phyloP scores from a whole-genome alignment of 495 filamentous ascomycete genomes.

The Lophiotrema nucula region DNA sequence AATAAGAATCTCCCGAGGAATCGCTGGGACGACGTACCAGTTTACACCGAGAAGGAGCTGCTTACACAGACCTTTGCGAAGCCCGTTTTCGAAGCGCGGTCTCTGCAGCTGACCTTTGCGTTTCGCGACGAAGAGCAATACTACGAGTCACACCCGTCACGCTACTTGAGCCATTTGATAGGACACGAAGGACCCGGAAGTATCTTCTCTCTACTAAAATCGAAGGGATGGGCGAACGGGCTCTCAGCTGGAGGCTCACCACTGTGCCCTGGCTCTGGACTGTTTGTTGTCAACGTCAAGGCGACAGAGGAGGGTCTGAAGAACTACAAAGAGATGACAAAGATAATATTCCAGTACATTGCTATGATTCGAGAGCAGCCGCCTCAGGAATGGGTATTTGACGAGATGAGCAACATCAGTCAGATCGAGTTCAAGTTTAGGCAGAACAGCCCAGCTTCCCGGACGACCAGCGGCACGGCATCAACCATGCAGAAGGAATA shows the following conservation, averaged over 20 bases:
- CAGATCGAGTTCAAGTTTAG: slow-evolving; percentile 94
- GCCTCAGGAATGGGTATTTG: slow-evolving; percentile 88
- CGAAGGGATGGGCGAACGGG: slow-evolving; percentile 91
- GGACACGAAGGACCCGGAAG: slow-evolving; percentile 97
- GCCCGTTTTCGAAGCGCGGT: slow-evolving; percentile 89
- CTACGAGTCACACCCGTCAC: slow-evolving; percentile 79
- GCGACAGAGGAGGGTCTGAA: slow-evolving; percentile 84
- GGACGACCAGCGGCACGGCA: slow-evolving; percentile 80
- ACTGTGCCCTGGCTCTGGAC: slow-evolving; percentile 77
- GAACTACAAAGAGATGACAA: slow-evolving; percentile 82
- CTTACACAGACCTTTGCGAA: slow-evolving; percentile 87
- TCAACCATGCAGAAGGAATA: slow-evolving; percentile 86
- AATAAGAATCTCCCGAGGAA: slow-evolving; percentile 84
- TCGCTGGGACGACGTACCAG: slow-evolving; percentile 73
- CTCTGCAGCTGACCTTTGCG: slow-evolving; percentile 82
- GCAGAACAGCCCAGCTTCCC: slow-evolving; percentile 85
- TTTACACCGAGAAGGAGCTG: slow-evolving; percentile 66
- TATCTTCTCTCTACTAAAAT: slow-evolving; percentile 92
- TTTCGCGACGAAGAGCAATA: slow-evolving; percentile 84
- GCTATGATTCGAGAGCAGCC: slow-evolving; percentile 76
- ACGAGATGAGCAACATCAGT: slow-evolving; percentile 83
- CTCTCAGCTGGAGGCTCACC: slow-evolving; percentile 74
- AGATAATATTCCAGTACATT: slow-evolving; percentile 91
- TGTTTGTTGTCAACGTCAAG: slow-evolving; percentile 77
- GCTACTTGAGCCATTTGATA: slow-evolving; percentile 90